Evolutionary conservation across 805 yeast species (phyloP).

Genomic region (Zygotorulaspora chibaensis): DNA sequence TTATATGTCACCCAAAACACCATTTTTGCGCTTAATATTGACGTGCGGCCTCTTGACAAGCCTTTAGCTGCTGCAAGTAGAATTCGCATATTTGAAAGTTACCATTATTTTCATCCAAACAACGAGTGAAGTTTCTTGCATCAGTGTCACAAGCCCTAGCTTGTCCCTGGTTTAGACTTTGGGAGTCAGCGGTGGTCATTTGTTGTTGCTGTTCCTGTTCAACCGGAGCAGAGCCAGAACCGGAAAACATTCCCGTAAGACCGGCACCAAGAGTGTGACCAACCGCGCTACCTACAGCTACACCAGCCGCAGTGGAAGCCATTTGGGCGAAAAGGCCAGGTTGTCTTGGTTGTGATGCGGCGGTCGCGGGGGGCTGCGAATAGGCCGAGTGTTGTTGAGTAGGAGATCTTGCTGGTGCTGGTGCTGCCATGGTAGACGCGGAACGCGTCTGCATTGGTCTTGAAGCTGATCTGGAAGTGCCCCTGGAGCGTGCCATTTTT

Average conservation of each 20-base stretch:
- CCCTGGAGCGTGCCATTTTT: slow-evolving; percentile 43
- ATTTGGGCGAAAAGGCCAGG: slow-evolving; percentile 95
- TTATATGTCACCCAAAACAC: too few relatives aligned
- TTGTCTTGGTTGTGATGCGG: slow-evolving; percentile 48
- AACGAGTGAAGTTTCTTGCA: slow-evolving; percentile 92
- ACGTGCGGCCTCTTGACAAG: slow-evolving; percentile 91
- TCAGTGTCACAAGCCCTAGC: slow-evolving; percentile 77
- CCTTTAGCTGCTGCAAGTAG: slow-evolving; percentile 94
- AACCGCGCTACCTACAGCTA: slow-evolving; percentile 95
- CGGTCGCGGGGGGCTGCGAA: slow-evolving; percentile 54
- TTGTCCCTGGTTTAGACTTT: slow-evolving; percentile 38
- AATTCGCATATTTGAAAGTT: slow-evolving; percentile 96
- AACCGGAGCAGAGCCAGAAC: slow-evolving; percentile 44
- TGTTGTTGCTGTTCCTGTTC: slow-evolving; percentile 42
- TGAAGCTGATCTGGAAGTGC: slow-evolving; percentile 38
- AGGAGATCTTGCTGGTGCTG: slow-evolving; percentile 40
- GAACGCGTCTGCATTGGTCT: slow-evolving; percentile 60
- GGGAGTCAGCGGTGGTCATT: slow-evolving; percentile 34
- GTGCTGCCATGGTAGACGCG: slow-evolving; percentile 74
- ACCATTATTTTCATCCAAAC: slow-evolving; percentile 89
- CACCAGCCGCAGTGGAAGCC: slow-evolving; percentile 99
- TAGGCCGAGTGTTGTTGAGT: slow-evolving; percentile 35
- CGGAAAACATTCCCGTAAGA: slow-evolving; percentile 71
- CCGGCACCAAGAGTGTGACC: slow-evolving; percentile 98
- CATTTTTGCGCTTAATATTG: slow-evolving; percentile 49